Percentiles rank a stretch among this genome's conserved stretches.
These are phyloP conservation scores for Tricholoma saponaceum DNA, from an alignment of 768 basidiomycete genomes.

Conservation along the genomic window DNA sequence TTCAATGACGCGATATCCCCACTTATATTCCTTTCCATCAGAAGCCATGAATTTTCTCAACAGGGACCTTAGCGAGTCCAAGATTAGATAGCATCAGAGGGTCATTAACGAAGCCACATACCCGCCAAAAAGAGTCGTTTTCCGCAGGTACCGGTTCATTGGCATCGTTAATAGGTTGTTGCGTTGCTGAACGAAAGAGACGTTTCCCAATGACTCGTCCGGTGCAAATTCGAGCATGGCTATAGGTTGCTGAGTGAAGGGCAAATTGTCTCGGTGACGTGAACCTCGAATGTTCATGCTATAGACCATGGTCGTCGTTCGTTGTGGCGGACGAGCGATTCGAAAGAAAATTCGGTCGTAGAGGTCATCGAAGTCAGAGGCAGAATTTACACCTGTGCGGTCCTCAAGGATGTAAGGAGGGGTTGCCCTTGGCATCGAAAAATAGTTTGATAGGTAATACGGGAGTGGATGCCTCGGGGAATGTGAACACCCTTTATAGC, in stretches of 20 bases:
- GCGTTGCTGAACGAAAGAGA: conserved; percentile 46
- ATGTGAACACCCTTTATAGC: conserved; percentile 2
- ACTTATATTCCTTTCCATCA: conserved; percentile 69
- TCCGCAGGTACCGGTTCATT: conserved; percentile 63
- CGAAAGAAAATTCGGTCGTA: conserved; percentile 75
- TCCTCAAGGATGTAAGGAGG: conserved; percentile 2
- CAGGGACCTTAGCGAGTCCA: conserved; percentile 45
- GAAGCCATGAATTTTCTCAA: conserved; percentile 65
- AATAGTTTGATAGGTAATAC: background rate
- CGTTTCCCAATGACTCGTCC: conserved; percentile 54
- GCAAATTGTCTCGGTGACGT: conserved; percentile 50
- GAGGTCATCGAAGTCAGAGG: conserved; percentile 71
- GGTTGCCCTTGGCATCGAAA: background rate
- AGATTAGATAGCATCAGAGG: background rate
- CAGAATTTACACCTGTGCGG: conserved; percentile 17
- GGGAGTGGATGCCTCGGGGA: background rate
- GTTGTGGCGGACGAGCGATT: conserved; percentile 46
- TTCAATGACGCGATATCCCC: conserved; percentile 50
- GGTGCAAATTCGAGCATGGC: conserved; percentile 58
- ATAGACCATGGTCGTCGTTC: conserved; percentile 51
- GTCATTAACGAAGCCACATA: conserved; percentile 28
- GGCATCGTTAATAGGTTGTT: conserved; percentile 38
- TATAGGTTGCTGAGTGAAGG: conserved; percentile 48
- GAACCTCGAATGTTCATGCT: conserved; percentile 64
- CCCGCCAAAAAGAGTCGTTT: conserved; percentile 63